Evolutionary conservation across 108 stramenopile genomes (phyloP).

Genomic region (Pseudonitzschia pungens): DNA sequence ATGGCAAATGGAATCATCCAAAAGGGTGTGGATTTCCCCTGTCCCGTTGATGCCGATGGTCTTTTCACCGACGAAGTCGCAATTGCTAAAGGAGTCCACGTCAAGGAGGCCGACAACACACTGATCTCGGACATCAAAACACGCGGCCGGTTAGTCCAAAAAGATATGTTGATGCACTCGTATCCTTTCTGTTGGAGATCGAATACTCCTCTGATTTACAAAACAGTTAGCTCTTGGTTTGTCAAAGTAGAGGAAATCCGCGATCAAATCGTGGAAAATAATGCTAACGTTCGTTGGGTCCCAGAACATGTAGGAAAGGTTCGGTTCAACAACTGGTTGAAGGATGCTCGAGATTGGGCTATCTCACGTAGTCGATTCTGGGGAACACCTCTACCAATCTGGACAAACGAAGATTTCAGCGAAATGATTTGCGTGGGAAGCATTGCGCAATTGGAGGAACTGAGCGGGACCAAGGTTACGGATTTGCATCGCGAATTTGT

Average conservation of each 20-base stretch:
- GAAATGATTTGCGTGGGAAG: conserved; percentile 95
- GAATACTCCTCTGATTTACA: conserved; percentile 99
- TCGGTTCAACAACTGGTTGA: conserved; percentile 99
- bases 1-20: conserved; percentile 88
- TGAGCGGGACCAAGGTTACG: conserved; percentile 78
- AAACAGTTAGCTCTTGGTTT: conserved; percentile 99
- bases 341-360: conserved; percentile 98
- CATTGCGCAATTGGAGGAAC: conserved; percentile 90
- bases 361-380: conserved; percentile 98
- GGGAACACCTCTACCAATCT: conserved; percentile 99
- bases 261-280: conserved; percentile 93
- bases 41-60: conserved; percentile 96
- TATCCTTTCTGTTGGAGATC: conserved; percentile 99
- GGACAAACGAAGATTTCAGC: conserved; percentile 91
- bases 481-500: conserved; percentile 97
- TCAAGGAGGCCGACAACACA: conserved; percentile 96
- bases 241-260: conserved; percentile 96
- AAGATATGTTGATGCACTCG: conserved; percentile 90
- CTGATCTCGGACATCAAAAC: conserved; percentile 87
- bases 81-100: conserved; percentile 86
- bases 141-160: conserved; percentile 87
- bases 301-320: conserved; percentile 93
- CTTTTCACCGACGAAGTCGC: conserved; percentile 86
- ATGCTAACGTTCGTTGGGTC: conserved; percentile 97
- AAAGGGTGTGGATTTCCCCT: conserved; percentile 92